These are phyloP conservation scores for Epichloe festucae DNA, from an alignment of 2,329 filamentous ascomycete genomes.

Conservation along the genomic window DNA sequence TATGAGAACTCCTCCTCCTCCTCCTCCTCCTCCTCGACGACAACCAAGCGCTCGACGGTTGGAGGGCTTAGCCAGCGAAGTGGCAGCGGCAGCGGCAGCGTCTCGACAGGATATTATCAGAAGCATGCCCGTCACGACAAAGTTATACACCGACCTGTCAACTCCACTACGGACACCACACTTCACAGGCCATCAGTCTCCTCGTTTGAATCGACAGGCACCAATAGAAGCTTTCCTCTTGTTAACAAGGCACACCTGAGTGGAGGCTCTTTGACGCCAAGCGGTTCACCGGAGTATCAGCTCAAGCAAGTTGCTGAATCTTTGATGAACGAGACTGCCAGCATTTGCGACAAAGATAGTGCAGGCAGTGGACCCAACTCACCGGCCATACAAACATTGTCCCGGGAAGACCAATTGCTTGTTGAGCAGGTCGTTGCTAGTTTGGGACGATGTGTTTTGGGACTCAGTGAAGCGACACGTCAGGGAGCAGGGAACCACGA, in stretches of 20 bases:
- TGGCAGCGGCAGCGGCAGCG: constrained; percentile 10
- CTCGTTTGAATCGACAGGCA: constrained; percentile 44
- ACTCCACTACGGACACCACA: constrained; percentile 22
- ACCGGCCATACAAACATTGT: constrained; percentile 33
- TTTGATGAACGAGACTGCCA: constrained; percentile 35
- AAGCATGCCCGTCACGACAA: constrained; percentile 18
- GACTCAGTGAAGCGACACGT: constrained; percentile 40
- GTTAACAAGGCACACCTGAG: constrained; percentile 37
- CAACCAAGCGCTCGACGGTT: constrained; percentile 14
- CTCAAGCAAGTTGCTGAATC: constrained; percentile 34
- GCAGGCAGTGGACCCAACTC: constrained; percentile 16
- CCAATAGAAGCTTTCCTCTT: constrained; percentile 49
- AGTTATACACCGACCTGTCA: constrained; percentile 30
- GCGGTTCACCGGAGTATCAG: constrained; percentile 35
- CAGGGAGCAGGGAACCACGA: constrained; percentile 46
- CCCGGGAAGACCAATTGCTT: constrained; percentile 44
- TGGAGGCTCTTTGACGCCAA: constrained; percentile 34
- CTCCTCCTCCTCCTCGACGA: constrained; percentile 1
- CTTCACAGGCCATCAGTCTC: constrained; percentile 43
- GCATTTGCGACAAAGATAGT: constrained; percentile 25
- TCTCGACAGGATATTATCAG: constrained; percentile 10
- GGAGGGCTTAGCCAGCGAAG: constrained; percentile 10
- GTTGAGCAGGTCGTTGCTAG: constrained; percentile 47
- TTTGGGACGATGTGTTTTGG: constrained; percentile 47
- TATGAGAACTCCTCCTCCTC: constrained; percentile 6